Percentiles rank a stretch among this genome's conserved stretches.
Evolutionary conservation across 352 stramenopile genomes (phyloP).

Genomic region (Phytophthora syringae): DNA sequence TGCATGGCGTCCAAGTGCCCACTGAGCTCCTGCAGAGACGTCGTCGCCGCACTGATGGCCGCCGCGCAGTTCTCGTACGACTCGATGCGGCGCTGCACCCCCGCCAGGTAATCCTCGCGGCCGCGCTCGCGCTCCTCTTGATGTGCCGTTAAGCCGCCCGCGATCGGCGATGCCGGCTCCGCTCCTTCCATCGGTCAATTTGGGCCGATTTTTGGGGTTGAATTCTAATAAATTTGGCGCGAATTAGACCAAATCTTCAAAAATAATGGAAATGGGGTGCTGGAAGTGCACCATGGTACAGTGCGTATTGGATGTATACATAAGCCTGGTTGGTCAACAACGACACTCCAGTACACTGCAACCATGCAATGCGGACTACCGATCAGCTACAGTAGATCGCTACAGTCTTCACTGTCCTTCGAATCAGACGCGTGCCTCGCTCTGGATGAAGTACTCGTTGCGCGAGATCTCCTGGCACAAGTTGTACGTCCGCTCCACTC

Average conservation of each 20-base stretch:
- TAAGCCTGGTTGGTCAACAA: neutral
- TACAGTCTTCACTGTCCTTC: neutral
- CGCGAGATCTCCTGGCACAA: slow-evolving; percentile 77
- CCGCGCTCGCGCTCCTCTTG: slow-evolving; percentile 25
- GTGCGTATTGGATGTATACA: neutral
- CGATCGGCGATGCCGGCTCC: slow-evolving; percentile 5
- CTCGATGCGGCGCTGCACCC: slow-evolving; percentile 59
- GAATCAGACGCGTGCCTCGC: slow-evolving; percentile 36
- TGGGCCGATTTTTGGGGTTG: neutral
- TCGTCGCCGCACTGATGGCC: slow-evolving; percentile 56
- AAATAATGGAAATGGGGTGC: neutral
- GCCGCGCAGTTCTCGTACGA: slow-evolving; percentile 69
- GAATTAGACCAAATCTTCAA: neutral
- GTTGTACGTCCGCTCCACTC: slow-evolving; percentile 57
- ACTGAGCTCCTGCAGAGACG: slow-evolving; percentile 73
- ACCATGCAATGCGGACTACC: no score
- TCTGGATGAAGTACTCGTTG: slow-evolving; percentile 69
- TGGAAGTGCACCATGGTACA: no score
- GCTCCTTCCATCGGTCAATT: slow-evolving; percentile 21
- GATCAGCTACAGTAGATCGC: slow-evolving; percentile 5
- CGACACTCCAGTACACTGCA: no score
- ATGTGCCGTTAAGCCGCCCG: slow-evolving; percentile 3
- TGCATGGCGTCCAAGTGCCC: slow-evolving; percentile 69
- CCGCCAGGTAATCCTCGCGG: slow-evolving; percentile 51
- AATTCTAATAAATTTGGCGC: no score